Evolutionary conservation across 768 basidiomycete species (phyloP).

Genomic region (Amanita rubescens): DNA sequence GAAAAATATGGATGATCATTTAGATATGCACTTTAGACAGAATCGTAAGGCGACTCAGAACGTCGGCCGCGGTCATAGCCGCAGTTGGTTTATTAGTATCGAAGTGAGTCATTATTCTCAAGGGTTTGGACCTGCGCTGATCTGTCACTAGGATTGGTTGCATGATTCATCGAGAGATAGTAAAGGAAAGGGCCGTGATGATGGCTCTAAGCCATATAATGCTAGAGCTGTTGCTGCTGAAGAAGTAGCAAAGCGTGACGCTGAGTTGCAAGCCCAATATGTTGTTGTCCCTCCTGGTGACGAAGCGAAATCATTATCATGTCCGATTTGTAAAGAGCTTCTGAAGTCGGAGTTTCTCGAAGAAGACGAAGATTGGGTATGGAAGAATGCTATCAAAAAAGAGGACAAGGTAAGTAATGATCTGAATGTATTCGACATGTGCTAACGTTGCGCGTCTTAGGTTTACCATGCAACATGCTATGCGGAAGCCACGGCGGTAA

Average conservation of each 20-base stretch:
- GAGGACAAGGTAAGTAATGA: slow-evolving; percentile 66
- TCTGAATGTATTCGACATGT: background rate
- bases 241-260: slow-evolving; percentile 65
- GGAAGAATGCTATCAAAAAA: slow-evolving; percentile 82
- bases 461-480: slow-evolving; percentile 94
- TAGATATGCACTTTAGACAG: slow-evolving; percentile 95
- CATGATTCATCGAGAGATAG: slow-evolving; percentile 51
- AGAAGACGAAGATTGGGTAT: slow-evolving; percentile 98
- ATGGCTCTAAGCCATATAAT: slow-evolving; percentile 41
- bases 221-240: slow-evolving; percentile 53
- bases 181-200: slow-evolving; percentile 65
- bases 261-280: slow-evolving; percentile 66
- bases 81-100: slow-evolving; percentile 81
- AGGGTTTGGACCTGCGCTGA: slow-evolving; percentile 9
- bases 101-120: slow-evolving; percentile 49
- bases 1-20: slow-evolving; percentile 75
- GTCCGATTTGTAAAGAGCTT: slow-evolving; percentile 94
- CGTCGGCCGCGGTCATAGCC: slow-evolving; percentile 76
- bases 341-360: slow-evolving; percentile 89
- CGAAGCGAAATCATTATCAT: slow-evolving; percentile 76
- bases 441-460: slow-evolving; percentile 29
- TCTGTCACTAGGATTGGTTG: slow-evolving; percentile 72
- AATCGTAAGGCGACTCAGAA: slow-evolving; percentile 79
- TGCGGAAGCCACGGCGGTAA: slow-evolving; percentile 65
- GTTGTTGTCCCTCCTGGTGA: slow-evolving; percentile 88